These are phyloP conservation scores for Lentinula detonsa DNA, from an alignment of 768 basidiomycete species.

Conservation along the genomic window DNA sequence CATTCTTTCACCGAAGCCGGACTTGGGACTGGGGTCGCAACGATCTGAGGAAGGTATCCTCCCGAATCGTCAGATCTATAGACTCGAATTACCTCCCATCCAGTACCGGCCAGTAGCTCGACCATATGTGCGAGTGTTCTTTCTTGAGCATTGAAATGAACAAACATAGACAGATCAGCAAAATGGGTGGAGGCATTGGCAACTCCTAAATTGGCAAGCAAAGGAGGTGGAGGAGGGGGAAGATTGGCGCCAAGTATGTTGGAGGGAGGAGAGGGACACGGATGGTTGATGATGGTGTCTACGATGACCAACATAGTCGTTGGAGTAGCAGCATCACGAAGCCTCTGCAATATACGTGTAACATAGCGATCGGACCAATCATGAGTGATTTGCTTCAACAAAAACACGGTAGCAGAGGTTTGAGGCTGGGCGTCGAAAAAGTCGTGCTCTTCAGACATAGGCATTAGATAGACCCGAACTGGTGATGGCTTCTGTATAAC, in stretches of 20 bases:
- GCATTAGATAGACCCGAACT: background rate
- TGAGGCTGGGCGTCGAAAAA: slow-evolving; percentile 23
- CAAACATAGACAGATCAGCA: slow-evolving; percentile 7
- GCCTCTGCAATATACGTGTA: slow-evolving; percentile 17
- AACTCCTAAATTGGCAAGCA: slow-evolving; percentile 16
- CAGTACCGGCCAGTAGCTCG: background rate
- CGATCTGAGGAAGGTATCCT: background rate
- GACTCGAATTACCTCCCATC: slow-evolving; percentile 1
- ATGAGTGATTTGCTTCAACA: slow-evolving; percentile 22
- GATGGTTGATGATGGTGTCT: slow-evolving; percentile 11
- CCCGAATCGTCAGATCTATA: background rate
- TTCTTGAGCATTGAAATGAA: slow-evolving; percentile 7
- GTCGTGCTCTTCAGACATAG: slow-evolving; percentile 4
- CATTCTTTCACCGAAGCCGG: background rate
- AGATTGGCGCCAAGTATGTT: background rate
- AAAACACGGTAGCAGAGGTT: slow-evolving; percentile 19
- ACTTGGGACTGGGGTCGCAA: background rate
- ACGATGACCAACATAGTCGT: slow-evolving; percentile 20
- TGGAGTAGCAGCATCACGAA: slow-evolving; percentile 19
- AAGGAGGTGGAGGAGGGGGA: slow-evolving; percentile 12
- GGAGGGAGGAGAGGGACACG: slow-evolving; percentile 6
- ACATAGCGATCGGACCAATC: slow-evolving; percentile 22
- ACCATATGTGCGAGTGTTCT: background rate
- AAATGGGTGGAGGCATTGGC: slow-evolving; percentile 8
- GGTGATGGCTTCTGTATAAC: background rate